phyloP scores from a whole-genome alignment of 805 yeast species.

The Kodamaea lidongshanica region DNA sequence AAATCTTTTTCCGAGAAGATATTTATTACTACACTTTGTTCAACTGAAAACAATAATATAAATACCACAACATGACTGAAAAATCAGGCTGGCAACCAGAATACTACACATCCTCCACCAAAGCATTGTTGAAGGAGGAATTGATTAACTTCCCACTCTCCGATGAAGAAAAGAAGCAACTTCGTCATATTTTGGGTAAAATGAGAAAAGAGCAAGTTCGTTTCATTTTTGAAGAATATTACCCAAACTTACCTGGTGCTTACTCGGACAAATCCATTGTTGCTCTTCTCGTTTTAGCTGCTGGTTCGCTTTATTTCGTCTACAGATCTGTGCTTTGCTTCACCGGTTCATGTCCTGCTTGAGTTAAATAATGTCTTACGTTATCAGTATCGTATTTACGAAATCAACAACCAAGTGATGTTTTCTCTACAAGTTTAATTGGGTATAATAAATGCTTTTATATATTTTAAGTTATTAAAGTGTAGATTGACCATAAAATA shows the following conservation, averaged over 20 bases:
- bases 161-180: slow-evolving; percentile 4
- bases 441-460: too few relatives aligned
- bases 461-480: too few relatives aligned
- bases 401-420: too few relatives aligned
- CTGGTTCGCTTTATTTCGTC: slow-evolving; percentile 1
- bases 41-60: too few relatives aligned
- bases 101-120: slow-evolving; percentile 4
- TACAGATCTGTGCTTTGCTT: slow-evolving; percentile 2
- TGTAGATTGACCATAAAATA: too few relatives aligned
- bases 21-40: too few relatives aligned
- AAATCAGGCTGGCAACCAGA: slow-evolving; percentile 3
- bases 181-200: slow-evolving; percentile 4
- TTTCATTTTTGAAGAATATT: slow-evolving; percentile 6
- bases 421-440: too few relatives aligned
- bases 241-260: slow-evolving; percentile 5
- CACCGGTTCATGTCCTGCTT: slow-evolving; percentile 1
- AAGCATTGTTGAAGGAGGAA: slow-evolving; percentile 1
- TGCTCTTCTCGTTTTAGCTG: slow-evolving; percentile 1
- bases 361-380: too few relatives aligned
- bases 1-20: too few relatives aligned
- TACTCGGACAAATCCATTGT: slow-evolving; percentile 1
- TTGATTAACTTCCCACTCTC: slow-evolving; percentile 3
- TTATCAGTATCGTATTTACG: too few relatives aligned
- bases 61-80: too few relatives aligned
- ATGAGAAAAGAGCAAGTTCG: slow-evolving; percentile 4